Percentiles rank a stretch among this genome's conserved stretches.
These are phyloP conservation scores for Cyclotella baltica DNA, from an alignment of 108 stramenopile species.

Conservation along the genomic window DNA sequence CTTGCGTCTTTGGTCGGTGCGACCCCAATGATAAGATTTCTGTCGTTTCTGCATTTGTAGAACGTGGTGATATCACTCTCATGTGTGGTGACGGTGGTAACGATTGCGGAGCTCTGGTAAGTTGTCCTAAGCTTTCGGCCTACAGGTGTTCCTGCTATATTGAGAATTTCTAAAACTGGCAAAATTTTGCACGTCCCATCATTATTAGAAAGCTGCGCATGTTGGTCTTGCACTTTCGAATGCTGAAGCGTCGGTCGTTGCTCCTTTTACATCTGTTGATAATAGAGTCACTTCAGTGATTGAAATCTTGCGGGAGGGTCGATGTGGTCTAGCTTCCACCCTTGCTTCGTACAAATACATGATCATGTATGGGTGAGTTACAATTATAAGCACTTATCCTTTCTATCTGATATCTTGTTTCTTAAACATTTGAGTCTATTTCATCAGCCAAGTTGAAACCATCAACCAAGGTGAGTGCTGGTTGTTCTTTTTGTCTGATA, in stretches of 20 bases:
- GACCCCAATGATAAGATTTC: slow-evolving; percentile 67
- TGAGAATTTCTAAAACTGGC: no score
- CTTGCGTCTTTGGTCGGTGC: slow-evolving; percentile 68
- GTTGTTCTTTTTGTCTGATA: no score
- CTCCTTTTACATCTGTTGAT: slow-evolving; percentile 75
- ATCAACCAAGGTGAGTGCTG: slow-evolving; percentile 65
- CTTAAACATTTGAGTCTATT: neutral
- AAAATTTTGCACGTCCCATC: no score
- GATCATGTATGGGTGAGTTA: slow-evolving; percentile 65
- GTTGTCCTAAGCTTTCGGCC: no score
- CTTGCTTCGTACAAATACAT: slow-evolving; percentile 69
- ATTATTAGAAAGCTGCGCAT: slow-evolving; percentile 72
- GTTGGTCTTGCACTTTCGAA: slow-evolving; percentile 73
- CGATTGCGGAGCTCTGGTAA: no score
- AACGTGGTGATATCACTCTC: slow-evolving; percentile 61
- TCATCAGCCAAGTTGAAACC: slow-evolving; percentile 62
- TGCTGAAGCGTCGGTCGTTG: slow-evolving; percentile 71
- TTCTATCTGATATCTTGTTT: neutral
- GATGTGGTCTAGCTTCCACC: slow-evolving; percentile 69
- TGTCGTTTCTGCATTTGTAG: slow-evolving; percentile 61
- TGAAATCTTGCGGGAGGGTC: slow-evolving; percentile 70
- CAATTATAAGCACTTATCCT: neutral
- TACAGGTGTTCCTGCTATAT: no score
- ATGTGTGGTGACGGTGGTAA: slow-evolving; percentile 85
- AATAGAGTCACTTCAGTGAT: slow-evolving; percentile 64